phyloP scores from a whole-genome alignment of 2,329 filamentous ascomycete species.

The Trichoderma simmonsii region DNA sequence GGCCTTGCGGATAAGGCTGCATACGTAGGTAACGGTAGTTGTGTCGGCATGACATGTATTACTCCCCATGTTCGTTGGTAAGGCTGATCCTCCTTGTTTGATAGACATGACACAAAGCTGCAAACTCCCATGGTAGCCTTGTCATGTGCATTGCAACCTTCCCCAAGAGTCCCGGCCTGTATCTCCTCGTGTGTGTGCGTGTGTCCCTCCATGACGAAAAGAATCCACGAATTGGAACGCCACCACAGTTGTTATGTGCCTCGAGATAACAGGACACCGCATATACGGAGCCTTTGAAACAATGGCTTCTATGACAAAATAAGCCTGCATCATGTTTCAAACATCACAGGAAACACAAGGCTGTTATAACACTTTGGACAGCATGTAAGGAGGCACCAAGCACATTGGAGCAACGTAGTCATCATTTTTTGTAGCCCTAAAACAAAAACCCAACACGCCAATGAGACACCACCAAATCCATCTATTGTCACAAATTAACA shows the following conservation, averaged over 20 bases:
- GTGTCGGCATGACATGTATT: neutral
- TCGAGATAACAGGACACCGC: neutral
- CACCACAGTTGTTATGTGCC: neutral
- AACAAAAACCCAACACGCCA: slow-evolving; percentile 14
- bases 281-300: neutral
- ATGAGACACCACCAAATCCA: slow-evolving; percentile 1
- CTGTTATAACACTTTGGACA: neutral
- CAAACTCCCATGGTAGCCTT: neutral
- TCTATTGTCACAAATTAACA: slow-evolving; percentile 16
- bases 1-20: neutral
- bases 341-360: neutral
- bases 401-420: neutral
- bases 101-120: neutral
- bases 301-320: neutral
- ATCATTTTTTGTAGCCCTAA: slow-evolving; percentile 11
- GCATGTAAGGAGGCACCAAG: neutral
- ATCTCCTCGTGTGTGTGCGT: neutral
- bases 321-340: neutral
- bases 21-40: neutral
- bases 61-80: neutral
- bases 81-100: neutral
- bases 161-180: neutral
- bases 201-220: neutral
- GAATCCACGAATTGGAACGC: neutral
- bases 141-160: neutral